phyloP scores from a whole-genome alignment of 1,284 basidiomycete genomes.

The Schizophyllum commune region DNA sequence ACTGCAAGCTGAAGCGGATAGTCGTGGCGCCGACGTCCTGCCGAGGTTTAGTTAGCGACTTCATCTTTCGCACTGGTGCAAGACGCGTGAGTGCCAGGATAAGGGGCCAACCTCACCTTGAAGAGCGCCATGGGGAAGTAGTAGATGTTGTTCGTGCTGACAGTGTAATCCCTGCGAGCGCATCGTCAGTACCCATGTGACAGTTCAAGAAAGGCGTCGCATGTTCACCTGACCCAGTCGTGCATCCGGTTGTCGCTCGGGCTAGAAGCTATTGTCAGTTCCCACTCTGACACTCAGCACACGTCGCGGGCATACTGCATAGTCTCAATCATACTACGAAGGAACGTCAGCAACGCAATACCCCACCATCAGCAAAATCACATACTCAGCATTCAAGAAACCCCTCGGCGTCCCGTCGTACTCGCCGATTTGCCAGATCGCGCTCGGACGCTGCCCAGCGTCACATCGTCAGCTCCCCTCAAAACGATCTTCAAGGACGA shows the following conservation, averaged over 20 bases:
- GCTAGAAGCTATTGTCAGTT: slow-evolving; percentile 16
- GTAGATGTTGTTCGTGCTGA: slow-evolving; percentile 18
- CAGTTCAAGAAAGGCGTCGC: no score
- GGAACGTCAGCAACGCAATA: no score
- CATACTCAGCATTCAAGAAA: slow-evolving; percentile 33
- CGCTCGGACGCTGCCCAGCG: slow-evolving; percentile 17
- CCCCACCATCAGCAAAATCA: background rate
- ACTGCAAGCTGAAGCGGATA: slow-evolving; percentile 18
- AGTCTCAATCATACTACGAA: slow-evolving; percentile 31
- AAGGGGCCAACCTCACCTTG: slow-evolving; percentile 5
- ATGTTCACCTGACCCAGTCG: slow-evolving; percentile 26
- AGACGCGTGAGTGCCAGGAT: no score
- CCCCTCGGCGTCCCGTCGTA: slow-evolving; percentile 32
- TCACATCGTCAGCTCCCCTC: no score
- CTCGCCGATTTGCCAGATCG: slow-evolving; percentile 33
- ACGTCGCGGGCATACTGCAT: slow-evolving; percentile 31
- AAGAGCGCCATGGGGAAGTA: slow-evolving; percentile 32
- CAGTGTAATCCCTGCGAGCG: slow-evolving; percentile 20
- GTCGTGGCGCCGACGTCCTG: slow-evolving; percentile 25
- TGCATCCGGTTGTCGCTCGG: slow-evolving; percentile 29
- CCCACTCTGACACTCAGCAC: no score
- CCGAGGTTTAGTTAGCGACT: no score
- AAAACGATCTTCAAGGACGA: no score
- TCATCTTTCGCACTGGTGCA: no score
- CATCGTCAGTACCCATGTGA: no score